Evolutionary conservation across 352 stramenopile genomes (phyloP).

Genomic region (Peronospora farinosa): DNA sequence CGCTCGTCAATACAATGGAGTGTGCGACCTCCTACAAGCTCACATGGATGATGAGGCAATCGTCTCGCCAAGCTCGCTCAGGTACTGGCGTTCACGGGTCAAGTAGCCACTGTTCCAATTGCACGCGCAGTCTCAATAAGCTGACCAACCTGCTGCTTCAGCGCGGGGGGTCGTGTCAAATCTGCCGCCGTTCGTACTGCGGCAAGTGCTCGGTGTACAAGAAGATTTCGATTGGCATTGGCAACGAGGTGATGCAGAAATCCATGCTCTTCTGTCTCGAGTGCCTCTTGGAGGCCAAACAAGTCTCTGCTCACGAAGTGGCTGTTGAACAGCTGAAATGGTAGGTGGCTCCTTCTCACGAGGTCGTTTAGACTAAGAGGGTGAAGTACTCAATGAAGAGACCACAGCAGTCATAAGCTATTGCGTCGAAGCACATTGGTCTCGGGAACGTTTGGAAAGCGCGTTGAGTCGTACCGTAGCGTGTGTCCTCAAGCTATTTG

Average conservation of each 20-base stretch:
- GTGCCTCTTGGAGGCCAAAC: constrained; percentile 36
- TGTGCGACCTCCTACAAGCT: constrained; percentile 38
- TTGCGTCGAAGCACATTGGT: constrained; percentile 17
- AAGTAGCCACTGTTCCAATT: constrained; percentile 32
- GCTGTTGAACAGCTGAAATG: constrained; percentile 29
- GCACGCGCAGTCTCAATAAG: constrained; percentile 31
- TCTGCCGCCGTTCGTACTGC: constrained; percentile 34
- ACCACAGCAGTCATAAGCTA: constrained; percentile 8
- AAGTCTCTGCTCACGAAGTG: constrained; percentile 28
- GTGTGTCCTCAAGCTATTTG: constrained; percentile 15
- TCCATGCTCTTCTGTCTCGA: constrained; percentile 40
- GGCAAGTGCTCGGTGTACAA: constrained; percentile 41
- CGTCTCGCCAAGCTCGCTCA: constrained; percentile 12
- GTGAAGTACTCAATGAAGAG: constrained; percentile 17
- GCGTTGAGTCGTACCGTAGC: constrained; percentile 5
- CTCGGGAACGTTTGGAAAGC: constrained; percentile 12
- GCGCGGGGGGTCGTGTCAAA: constrained; percentile 29
- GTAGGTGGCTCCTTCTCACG: constrained; percentile 8
- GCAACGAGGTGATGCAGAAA: constrained; percentile 32
- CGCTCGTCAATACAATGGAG: constrained; percentile 26
- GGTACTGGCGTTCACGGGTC: constrained; percentile 15
- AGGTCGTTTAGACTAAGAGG: constrained; percentile 22
- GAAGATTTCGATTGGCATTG: constrained; percentile 36
- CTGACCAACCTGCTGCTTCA: constrained; percentile 30
- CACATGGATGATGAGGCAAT: constrained; percentile 37